Base-by-base conservation (phyloP, 1,284 basidiomycete species). In the Ustilago curta region DNA sequence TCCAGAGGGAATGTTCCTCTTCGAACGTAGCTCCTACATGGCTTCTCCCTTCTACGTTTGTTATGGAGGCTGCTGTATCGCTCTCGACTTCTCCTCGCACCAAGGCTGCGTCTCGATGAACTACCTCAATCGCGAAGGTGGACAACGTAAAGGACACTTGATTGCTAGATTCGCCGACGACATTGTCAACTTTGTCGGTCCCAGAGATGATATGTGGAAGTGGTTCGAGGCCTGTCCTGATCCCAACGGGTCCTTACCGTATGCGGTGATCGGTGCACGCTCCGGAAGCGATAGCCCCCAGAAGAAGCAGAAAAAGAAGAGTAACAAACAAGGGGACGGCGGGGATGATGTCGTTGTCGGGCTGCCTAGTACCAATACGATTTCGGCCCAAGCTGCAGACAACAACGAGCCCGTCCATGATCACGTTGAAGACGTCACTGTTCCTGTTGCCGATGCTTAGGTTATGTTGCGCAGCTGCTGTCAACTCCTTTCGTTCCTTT, bases 1-100 rank as follows among this genome's bases (percentile, higher is more conserved):
- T 16, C 6, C 32, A 73, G 70, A 73, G 51, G 70, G 65, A n/a
- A 58, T 25, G 0, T 73, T 73, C 18, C 31, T 69, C 7, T 59
- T 73, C 45, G 48, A 58, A 25, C 57, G 57, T 7, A 4, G 4
- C 11, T 14, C 23, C 0, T 67, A 63, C 45, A 0, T n/a, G 1
- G 4, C 23, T 0, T 12, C 35, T 5, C 64, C 64, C 0, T 64
- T 64, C 47, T 31, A 52, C 31, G 44, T 73, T 16, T 69, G 65
- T 40, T 69, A 61, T 21, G 70, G 60, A 19, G 57, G 61, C 0
- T 64, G 60, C 45, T 68, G 70, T 14, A 25, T 73, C 21, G 44
- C 53, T 18, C 23, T 73, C 35, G 51, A 59, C 9, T 68, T 69
- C 21, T 21, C 42, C 2, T 4, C 8, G 16, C n/a, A n/a, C 11